A percentile compares a stretch with the other conserved stretches of the same genome.
Conservation (phyloP, 495 filamentous ascomycete genomes). For the Aspergillus sclerotiicarbonarius region DNA sequence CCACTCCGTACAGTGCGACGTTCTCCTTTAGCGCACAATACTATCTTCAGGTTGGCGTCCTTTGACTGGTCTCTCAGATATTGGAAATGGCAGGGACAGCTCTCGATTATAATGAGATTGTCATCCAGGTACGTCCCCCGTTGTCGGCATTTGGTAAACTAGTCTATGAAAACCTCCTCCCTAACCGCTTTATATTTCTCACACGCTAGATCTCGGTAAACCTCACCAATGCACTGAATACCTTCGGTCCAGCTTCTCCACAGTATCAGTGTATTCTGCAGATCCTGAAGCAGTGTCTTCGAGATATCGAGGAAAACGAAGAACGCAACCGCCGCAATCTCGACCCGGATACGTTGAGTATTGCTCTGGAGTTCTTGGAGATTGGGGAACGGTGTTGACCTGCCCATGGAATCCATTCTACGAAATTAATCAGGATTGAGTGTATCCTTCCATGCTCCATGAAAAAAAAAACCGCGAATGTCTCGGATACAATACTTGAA, state of each 20-base stretch:
- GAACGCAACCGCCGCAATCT: slow-evolving; percentile 13
- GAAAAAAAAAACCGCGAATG: too few species aligned
- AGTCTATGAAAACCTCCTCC: neutral
- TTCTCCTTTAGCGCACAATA: neutral
- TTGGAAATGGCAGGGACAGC: neutral
- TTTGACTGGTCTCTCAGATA: neutral
- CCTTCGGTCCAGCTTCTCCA: slow-evolving; percentile 38
- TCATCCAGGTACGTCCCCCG: slow-evolving; percentile 28
- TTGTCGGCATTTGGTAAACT: neutral
- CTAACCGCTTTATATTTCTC: neutral
- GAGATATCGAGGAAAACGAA: slow-evolving; percentile 28
- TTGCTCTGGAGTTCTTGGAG: slow-evolving; percentile 42
- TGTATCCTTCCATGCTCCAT: too few species aligned
- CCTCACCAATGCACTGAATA: slow-evolving; percentile 41
- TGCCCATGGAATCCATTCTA: neutral
- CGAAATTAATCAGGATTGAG: neutral
- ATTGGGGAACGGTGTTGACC: slow-evolving; percentile 24
- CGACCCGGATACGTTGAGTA: slow-evolving; percentile 35
- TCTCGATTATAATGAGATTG: slow-evolving; percentile 30
- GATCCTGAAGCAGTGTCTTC: slow-evolving; percentile 38
- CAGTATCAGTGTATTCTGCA: slow-evolving; percentile 39
- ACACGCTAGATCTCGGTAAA: slow-evolving; percentile 37
- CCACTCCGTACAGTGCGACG: neutral
- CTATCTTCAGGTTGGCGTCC: neutral
- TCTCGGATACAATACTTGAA: too few species aligned